A percentile compares a stretch with the other conserved stretches of the same genome.
These are phyloP conservation scores for Spathaspora passalidarum DNA, from an alignment of 805 yeast genomes.

Conservation along the genomic window DNA sequence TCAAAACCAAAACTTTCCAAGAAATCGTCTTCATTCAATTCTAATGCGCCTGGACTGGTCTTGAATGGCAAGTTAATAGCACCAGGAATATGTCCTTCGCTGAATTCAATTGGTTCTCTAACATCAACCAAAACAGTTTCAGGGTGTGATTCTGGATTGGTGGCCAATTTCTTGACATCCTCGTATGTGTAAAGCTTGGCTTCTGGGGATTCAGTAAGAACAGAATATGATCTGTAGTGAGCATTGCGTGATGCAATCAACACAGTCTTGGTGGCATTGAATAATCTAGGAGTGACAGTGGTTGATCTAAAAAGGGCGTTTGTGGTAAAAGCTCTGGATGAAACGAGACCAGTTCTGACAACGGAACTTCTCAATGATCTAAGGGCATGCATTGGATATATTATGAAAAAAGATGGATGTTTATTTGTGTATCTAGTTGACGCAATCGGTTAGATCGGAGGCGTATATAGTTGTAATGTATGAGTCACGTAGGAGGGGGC, in stretches of 20 bases:
- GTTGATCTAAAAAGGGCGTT: not conserved
- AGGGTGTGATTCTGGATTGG: conserved; percentile 38
- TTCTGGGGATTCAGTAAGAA: conserved; percentile 32
- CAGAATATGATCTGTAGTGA: conserved; percentile 28
- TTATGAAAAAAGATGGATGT: not conserved
- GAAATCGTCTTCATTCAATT: conserved; percentile 75
- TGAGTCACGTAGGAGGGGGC: not conserved
- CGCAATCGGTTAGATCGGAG: not conserved
- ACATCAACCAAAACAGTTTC: conserved; percentile 74
- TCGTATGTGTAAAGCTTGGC: conserved; percentile 54
- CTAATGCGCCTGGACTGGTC: conserved; percentile 89
- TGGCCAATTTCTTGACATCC: conserved; percentile 45
- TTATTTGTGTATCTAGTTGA: not conserved
- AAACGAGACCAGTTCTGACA: conserved; percentile 2
- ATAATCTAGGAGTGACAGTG: not conserved
- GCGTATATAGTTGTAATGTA: not conserved
- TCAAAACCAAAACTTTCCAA: conserved; percentile 74
- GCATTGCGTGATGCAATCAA: not conserved
- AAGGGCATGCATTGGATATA: conserved; percentile 4
- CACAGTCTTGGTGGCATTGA: not conserved
- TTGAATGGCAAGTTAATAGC: conserved; percentile 88
- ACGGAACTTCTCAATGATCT: conserved; percentile 6
- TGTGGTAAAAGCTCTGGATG: not conserved
- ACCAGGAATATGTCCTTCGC: conserved; percentile 74
- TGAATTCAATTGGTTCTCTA: conserved; percentile 82